Percentiles rank a stretch among this genome's conserved stretches.
phyloP scores from a whole-genome alignment of 2,329 filamentous ascomycete species.

The Leptographium galeiforme region DNA sequence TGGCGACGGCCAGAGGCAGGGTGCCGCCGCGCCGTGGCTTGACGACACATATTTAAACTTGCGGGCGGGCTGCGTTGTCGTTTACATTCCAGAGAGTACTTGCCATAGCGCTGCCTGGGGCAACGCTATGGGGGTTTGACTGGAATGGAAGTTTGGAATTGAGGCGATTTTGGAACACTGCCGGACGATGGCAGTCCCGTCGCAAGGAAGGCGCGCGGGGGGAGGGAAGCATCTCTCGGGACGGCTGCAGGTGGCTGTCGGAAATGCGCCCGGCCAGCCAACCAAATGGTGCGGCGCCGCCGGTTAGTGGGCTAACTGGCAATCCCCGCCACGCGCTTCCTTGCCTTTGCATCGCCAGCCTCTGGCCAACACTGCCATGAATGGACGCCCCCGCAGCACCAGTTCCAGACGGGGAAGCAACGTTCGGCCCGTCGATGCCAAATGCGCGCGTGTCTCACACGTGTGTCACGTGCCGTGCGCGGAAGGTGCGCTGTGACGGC shows the following conservation, averaged over 20 bases:
- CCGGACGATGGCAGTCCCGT: neutral
- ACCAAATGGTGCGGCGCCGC: too few relatives aligned
- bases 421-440: neutral
- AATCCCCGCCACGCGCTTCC: too few relatives aligned
- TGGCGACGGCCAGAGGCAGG: neutral
- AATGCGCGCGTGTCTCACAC: conserved; percentile 30
- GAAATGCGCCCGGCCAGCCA: too few relatives aligned
- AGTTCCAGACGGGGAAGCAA: neutral
- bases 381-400: neutral
- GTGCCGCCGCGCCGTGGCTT: neutral
- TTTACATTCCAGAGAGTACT: neutral
- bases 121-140: neutral
- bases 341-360: too few relatives aligned
- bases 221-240: too few relatives aligned
- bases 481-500: conserved; percentile 46
- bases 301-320: too few relatives aligned
- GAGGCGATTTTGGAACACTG: too few relatives aligned
- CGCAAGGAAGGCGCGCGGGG: neutral
- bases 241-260: neutral
- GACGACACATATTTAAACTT: neutral
- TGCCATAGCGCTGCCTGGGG: neutral
- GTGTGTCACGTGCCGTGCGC: conserved; percentile 39
- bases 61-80: neutral
- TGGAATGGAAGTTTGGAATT: neutral
- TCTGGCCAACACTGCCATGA: neutral